Base-by-base conservation (phyloP, 495 filamentous ascomycete genomes). In the Tirmania nivea region DNA sequence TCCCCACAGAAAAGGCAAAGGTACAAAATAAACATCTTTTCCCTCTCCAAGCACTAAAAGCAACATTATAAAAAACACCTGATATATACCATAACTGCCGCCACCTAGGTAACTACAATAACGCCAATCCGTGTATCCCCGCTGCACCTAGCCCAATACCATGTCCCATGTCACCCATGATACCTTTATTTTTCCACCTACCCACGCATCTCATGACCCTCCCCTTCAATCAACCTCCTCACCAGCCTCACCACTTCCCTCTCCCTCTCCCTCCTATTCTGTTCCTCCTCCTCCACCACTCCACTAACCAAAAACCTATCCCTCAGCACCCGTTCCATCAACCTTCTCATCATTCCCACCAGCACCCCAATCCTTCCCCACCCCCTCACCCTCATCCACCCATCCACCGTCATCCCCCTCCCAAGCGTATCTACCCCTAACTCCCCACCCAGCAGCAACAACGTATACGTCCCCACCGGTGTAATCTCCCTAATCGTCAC, bases 321-420 rank as follows among this genome's bases (percentile, higher is more conserved):
- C 56, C 79, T 79, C 55, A 97, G 74, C 37, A 90, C 71, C 59
- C 78, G 75, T 65, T 97, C 92, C 12, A 97, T 71, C 79, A 96
- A 83, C 49, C 76, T 79, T 54, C 92, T 72, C 50, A 97, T 66
- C 51, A 87, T 72, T 12, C 80, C 83, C 11, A 95, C 83, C 52
- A 97, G 67, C 8, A 94, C 89, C 10, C 90, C 90, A 52, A 97
- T 88, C 19, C 92, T 72, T 2, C 92, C 92, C 90, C 92, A 96
- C 2, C 90, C 90, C 8, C 87, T 75, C 20, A 96, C 69, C 34
- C 84, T 73, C 36, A 96, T 66, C 92, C 92, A 95, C 42, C 85
- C 87, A 68, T 96, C 92, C 6, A 97, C 85, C 12, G 95, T 69
- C 2, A 97, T 69, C 4, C 92, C 90, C 8, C 89, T 74, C 2